Conservation (phyloP, 1,284 basidiomycete genomes). For the Tilletia setariae region DNA sequence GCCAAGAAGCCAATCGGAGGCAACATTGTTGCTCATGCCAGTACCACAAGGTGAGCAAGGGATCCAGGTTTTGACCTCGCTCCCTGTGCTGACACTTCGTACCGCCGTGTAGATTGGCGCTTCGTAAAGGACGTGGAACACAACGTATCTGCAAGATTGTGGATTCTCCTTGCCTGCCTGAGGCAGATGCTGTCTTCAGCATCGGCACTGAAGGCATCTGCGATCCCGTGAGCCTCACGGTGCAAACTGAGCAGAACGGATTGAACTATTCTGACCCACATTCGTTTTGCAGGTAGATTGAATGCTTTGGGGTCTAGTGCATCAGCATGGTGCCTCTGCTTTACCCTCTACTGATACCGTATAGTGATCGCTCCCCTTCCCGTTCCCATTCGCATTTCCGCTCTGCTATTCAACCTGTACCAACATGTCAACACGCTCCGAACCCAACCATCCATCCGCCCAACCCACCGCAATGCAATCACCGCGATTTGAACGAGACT, state of each 20-base stretch:
- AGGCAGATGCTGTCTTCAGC: conserved; percentile 92
- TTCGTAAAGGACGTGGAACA: conserved; percentile 88
- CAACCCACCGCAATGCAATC: too few relatives aligned
- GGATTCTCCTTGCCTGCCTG: conserved; percentile 95
- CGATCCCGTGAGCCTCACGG: conserved; percentile 40
- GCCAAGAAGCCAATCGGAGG: conserved; percentile 81
- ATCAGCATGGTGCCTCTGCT: too few relatives aligned
- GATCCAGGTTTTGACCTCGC: background rate
- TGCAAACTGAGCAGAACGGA: background rate
- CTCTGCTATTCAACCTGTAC: too few relatives aligned
- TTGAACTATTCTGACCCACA: background rate
- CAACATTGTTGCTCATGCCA: conserved; percentile 55
- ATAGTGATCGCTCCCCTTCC: background rate
- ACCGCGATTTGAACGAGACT: too few relatives aligned
- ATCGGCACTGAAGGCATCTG: conserved; percentile 62
- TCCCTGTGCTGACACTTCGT: conserved; percentile 12
- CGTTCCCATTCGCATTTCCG: too few relatives aligned
- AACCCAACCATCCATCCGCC: too few relatives aligned
- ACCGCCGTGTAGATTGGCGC: conserved; percentile 57
- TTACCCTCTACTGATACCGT: background rate
- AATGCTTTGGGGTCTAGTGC: background rate
- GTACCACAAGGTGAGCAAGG: conserved; percentile 45
- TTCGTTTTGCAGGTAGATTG: conserved; percentile 1
- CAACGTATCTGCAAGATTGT: conserved; percentile 95
- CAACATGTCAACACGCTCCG: too few relatives aligned